Base-by-base conservation (phyloP, 1,284 basidiomycete species). In the Papiliotrema flavescens region DNA sequence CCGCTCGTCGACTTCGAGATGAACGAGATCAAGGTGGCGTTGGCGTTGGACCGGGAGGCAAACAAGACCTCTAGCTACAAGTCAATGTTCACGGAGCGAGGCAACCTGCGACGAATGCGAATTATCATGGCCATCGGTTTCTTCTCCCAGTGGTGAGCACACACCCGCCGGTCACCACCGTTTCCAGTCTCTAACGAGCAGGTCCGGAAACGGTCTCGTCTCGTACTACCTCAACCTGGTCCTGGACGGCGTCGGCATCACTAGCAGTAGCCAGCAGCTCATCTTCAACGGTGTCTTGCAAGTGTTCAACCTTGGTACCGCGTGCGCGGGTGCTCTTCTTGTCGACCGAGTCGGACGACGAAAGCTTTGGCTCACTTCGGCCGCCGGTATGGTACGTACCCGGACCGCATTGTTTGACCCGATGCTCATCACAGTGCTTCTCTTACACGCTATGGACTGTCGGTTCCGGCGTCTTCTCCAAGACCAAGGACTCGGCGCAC, bases 141-240 rank as follows among this genome's bases (percentile, higher is more conserved):
- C 61, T 70, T 71, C 66, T 68, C 63, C 32, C 67, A 70, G 52
- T 71, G 70, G 70, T 65, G 64, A 3, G 64, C 61, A 19, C 43
- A 55, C 51, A 46, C 54, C 51, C 58, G 51, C 40, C 41, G 59
- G 26, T 41, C 22, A 35, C 22, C 45, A 24, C 20, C 14, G 15
- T 5, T 44, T 26, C 1, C 34, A 11, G 55, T 41, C 54, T 40
- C 41, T 74, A 86, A 79, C 88, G 88, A 78, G 32, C 51, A 80
- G 88, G 58, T 84, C 23, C 8, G 24, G 45, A 14, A 85, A 86
- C 63, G 85, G 84, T 43, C 74, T 87, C 40, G 83, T 86, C 14
- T 59, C 83, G 9, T 75, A 86, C 79, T 89, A 89, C 79, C 81
- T 89, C 59, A 84, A 80, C 76, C 80, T 82, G 64, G 84, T 89